These are phyloP conservation scores for Boehmeria nivea DNA, from an alignment of 306 rosid species.

Conservation along the genomic window DNA sequence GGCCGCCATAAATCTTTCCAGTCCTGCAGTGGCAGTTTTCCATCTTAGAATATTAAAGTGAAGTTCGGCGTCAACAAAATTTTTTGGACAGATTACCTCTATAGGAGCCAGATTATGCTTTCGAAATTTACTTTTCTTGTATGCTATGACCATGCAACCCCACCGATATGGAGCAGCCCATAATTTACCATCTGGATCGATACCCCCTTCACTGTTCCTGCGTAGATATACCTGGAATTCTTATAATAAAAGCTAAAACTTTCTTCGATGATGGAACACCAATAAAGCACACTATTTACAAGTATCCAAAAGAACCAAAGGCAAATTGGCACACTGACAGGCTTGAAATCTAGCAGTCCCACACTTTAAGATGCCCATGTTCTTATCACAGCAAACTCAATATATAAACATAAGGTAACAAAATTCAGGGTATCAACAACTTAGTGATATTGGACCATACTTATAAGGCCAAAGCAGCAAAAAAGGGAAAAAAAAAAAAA, in stretches of 20 bases:
- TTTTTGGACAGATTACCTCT: conserved; percentile 36
- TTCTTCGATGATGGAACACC: neutral
- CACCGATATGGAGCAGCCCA: conserved; percentile 93
- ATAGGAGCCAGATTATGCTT: conserved; percentile 70
- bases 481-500: neutral
- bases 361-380: too few relatives aligned
- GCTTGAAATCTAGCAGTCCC: too few relatives aligned
- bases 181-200: conserved; percentile 67
- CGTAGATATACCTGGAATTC: conserved; percentile 65
- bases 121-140: conserved; percentile 70
- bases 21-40: conserved; percentile 52
- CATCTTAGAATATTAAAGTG: conserved; percentile 17
- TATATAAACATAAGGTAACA: too few relatives aligned
- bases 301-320: too few relatives aligned
- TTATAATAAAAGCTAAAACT: conserved; percentile 27
- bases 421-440: too few relatives aligned
- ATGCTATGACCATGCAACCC: conserved; percentile 95
- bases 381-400: too few relatives aligned
- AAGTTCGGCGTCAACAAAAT: neutral
- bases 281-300: too few relatives aligned
- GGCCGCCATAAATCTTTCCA: conserved; percentile 98
- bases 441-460: too few relatives aligned
- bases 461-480: neutral
- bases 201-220: conserved; percentile 74
- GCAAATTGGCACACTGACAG: too few relatives aligned